phyloP scores from a whole-genome alignment of 78 protist genomes.

The Paulinella micropora region DNA sequence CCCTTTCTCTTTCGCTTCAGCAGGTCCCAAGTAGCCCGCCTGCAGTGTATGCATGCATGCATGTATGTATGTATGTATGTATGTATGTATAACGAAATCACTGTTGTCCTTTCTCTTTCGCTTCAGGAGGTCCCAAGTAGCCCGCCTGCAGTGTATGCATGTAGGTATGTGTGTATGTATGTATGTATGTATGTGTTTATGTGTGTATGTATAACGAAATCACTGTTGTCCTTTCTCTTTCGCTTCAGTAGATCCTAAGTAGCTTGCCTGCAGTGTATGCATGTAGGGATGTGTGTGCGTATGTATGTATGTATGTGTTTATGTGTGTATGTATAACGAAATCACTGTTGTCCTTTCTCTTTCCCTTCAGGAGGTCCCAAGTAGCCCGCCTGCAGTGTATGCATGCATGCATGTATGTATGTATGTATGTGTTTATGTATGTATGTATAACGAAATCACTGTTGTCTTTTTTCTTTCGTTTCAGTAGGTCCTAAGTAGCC shows the following conservation, averaged over 20 bases:
- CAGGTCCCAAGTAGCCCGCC: slow-evolving; percentile 22
- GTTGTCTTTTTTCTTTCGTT: not conserved
- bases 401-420: not conserved
- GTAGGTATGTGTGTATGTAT: too few relatives aligned
- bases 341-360: not conserved
- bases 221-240: too few relatives aligned
- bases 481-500: not conserved
- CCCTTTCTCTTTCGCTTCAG: not conserved
- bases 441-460: not conserved
- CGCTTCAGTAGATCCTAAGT: not conserved
- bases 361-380: not conserved
- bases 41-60: too few relatives aligned
- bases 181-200: too few relatives aligned
- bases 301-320: not conserved
- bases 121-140: slow-evolving; percentile 11
- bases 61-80: too few relatives aligned
- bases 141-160: slow-evolving; percentile 12
- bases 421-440: not conserved
- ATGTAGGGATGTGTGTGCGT: too few relatives aligned
- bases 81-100: too few relatives aligned
- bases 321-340: not conserved
- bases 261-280: not conserved
- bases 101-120: too few relatives aligned
- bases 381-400: not conserved
- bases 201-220: too few relatives aligned